Base-by-base conservation (phyloP, 148 eudicot genomes). In the Fagopyrum homotropicum region DNA sequence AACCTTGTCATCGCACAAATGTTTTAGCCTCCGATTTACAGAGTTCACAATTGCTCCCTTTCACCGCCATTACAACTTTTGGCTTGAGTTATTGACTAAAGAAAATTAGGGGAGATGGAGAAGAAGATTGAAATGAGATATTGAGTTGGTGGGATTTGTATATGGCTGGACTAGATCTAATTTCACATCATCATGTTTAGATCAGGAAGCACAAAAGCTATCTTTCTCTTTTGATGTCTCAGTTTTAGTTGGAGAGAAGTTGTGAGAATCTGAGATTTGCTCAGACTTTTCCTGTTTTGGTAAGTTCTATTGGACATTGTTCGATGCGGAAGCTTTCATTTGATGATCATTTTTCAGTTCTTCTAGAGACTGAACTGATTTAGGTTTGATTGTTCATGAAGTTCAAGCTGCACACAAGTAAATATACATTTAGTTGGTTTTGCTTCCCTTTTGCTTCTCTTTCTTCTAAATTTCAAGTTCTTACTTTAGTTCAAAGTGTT, bases 1-100 rank as follows among this genome's bases (percentile, higher is more conserved):
- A 26, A 87, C 88, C 78, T 84, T 79, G 45, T 75, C 72, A n/a
- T 86, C 89, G 76, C 89, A 86, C 11, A 40, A 72, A 73, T 47
- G 73, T 72, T 30, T 56, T 82, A 0, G 89, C 89, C 3, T 60
- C 72, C 8, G 56, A 49, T 2, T 56, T 64, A 48, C 89, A 86
- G 22, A 86, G 70, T 73, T 80, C 85, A 45, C 89, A 86, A 30
- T n/a, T 8, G 3, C 70, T 35, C 22, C 52, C 16, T 43, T 45
- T 75, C 77, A 43, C 79, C 64, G 47, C 73, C 72, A 73, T 73
- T 14, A 15, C 30, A 29, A 1, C 7, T 4, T 44, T 22, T 22
- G 26, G 4, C 0, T 5, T 1, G 5, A 11, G 5, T 4, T 40
- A 30, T 16, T 45, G 70, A 1, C 14, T 30, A 15, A 5, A 5